Conservation (phyloP, 345 rosid species). For the Gossypium sturtianum region DNA sequence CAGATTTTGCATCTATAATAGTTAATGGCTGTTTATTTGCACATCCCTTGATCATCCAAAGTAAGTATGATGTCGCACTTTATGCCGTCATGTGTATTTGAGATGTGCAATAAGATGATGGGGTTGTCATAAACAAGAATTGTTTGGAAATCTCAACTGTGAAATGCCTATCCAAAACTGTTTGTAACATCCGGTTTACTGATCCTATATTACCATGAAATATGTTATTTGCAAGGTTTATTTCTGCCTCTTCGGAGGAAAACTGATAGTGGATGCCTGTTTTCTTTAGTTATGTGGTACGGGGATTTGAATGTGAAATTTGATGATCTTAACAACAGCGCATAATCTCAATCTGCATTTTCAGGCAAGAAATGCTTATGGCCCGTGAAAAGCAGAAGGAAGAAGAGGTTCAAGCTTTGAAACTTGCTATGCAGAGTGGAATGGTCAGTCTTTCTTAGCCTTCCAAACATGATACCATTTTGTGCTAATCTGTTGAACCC, state of each 20-base stretch:
- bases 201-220: not conserved
- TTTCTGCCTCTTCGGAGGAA: not conserved
- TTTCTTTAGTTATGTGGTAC: too few species aligned
- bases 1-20: not conserved
- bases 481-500: not conserved
- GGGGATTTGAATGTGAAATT: not conserved
- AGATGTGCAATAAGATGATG: not conserved
- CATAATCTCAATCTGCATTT: conserved; percentile 8
- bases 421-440: conserved; percentile 90
- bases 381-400: conserved; percentile 92
- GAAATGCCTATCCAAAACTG: not conserved
- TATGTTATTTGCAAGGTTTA: not conserved
- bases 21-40: not conserved
- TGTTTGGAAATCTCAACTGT: not conserved
- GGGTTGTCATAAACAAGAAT: not conserved
- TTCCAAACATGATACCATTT: not conserved
- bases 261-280: not conserved
- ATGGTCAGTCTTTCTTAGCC: conserved; percentile 53
- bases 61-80: not conserved
- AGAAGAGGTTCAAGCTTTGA: conserved; percentile 65
- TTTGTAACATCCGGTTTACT: not conserved
- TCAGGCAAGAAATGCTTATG: conserved; percentile 67
- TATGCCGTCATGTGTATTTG: not conserved
- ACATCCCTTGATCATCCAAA: not conserved
- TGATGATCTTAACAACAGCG: not conserved